phyloP scores from a whole-genome alignment of 805 yeast species.

The Jamesozyma hellenica region DNA sequence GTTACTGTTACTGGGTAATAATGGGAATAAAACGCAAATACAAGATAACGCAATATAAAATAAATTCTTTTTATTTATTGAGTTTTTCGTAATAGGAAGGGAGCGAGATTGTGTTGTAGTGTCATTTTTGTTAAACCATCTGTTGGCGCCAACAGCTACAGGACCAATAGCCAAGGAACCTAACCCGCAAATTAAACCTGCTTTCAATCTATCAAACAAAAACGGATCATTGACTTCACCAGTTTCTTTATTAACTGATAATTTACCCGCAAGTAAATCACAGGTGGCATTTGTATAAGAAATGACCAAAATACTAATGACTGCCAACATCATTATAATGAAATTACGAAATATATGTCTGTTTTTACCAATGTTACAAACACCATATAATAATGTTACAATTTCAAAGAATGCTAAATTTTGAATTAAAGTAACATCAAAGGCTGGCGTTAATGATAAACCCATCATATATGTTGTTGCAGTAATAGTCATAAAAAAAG shows the following conservation, averaged over 20 bases:
- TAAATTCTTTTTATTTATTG: constrained; percentile 6
- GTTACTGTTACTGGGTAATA: constrained; percentile 10
- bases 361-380: constrained; percentile 21
- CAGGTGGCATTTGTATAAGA: constrained; percentile 28
- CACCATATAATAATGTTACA: constrained; percentile 24
- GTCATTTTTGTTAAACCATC: constrained; percentile 19
- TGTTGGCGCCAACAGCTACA: constrained; percentile 23
- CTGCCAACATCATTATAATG: constrained; percentile 21
- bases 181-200: constrained; percentile 26
- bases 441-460: constrained; percentile 23
- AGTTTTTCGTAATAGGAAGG: neutral
- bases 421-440: constrained; percentile 26
- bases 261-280: constrained; percentile 26
- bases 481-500: constrained; percentile 14
- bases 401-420: constrained; percentile 28
- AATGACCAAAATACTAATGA: constrained; percentile 22
- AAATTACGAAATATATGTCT: constrained; percentile 21
- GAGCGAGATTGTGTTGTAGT: too few relatives aligned
- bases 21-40: constrained; percentile 16
- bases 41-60: constrained; percentile 15
- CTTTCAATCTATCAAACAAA: constrained; percentile 28
- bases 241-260: constrained; percentile 25
- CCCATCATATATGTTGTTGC: constrained; percentile 18
- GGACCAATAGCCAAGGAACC: constrained; percentile 27
- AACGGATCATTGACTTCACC: constrained; percentile 30